These are phyloP conservation scores for Aspergillus hiratsukae DNA, from an alignment of 2,329 filamentous ascomycete genomes.

Conservation along the genomic window DNA sequence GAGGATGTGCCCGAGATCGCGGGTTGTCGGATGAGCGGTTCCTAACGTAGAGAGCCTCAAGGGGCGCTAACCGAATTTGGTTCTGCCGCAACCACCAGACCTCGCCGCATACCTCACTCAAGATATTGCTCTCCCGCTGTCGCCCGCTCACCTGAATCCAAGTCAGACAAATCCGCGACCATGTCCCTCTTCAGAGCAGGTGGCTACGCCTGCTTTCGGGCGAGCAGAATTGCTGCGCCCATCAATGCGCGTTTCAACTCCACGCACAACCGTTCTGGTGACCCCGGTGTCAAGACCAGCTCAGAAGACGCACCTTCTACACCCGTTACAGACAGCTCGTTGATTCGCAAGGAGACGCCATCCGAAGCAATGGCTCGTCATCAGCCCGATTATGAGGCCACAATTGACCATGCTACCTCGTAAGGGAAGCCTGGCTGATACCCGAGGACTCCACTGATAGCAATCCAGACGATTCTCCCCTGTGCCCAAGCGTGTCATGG, in stretches of 20 bases:
- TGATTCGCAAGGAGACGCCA: constrained; percentile 50
- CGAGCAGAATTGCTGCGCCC: constrained; percentile 25
- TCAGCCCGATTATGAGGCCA: constrained; percentile 74
- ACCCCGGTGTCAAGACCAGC: constrained; percentile 53
- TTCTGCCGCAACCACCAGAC: constrained; percentile 27
- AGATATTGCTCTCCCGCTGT: constrained; percentile 29
- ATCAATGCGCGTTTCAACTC: constrained; percentile 36
- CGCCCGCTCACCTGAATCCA: constrained; percentile 15
- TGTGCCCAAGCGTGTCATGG: constrained; percentile 81
- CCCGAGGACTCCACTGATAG: constrained; percentile 21
- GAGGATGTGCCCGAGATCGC: constrained; percentile 31
- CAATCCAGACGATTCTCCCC: constrained; percentile 74
- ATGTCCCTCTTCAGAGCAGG: constrained; percentile 65
- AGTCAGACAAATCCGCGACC: constrained; percentile 24
- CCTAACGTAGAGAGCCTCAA: constrained; percentile 22
- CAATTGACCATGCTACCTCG: constrained; percentile 87
- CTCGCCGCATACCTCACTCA: constrained; percentile 29
- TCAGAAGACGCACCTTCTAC: constrained; percentile 41
- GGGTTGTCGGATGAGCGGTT: constrained; percentile 34
- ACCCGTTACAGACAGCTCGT: constrained; percentile 36
- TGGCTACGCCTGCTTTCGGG: constrained; percentile 32
- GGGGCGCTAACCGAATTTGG: constrained; percentile 34
- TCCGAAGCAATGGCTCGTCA: constrained; percentile 55
- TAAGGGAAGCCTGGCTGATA: constrained; percentile 45
- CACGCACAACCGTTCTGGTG: constrained; percentile 40